phyloP scores from a whole-genome alignment of 2,329 filamentous ascomycete genomes.

The Xylariaceae sp. region DNA sequence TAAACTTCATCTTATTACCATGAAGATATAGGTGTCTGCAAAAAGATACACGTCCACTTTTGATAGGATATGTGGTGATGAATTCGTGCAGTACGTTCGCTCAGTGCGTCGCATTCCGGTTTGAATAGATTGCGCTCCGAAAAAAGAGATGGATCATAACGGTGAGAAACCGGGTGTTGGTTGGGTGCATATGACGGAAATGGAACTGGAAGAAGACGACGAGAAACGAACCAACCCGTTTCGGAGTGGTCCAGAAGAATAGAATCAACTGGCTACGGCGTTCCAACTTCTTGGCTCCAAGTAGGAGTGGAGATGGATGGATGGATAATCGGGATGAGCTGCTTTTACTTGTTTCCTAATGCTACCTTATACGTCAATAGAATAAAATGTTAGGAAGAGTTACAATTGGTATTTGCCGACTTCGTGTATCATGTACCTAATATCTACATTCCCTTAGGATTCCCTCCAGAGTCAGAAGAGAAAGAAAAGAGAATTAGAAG shows the following conservation, averaged over 20 bases:
- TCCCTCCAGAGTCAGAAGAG: neutral
- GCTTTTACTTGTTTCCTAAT: neutral
- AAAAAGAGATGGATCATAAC: conserved; percentile 11
- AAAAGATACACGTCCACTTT: no score
- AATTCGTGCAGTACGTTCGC: conserved; percentile 10
- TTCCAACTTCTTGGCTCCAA: no score
- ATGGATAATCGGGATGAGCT: no score
- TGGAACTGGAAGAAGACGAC: conserved; percentile 8
- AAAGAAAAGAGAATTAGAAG: neutral
- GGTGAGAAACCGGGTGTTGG: conserved; percentile 17
- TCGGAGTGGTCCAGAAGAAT: conserved; percentile 15
- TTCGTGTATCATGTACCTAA: no score
- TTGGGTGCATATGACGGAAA: conserved; percentile 11
- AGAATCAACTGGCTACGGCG: conserved; percentile 2
- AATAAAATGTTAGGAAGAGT: no score
- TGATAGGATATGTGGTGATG: no score
- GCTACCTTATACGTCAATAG: conserved; percentile 9
- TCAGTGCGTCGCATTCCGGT: conserved; percentile 23
- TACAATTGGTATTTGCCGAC: no score
- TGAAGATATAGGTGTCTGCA: no score
- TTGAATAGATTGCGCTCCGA: conserved; percentile 10
- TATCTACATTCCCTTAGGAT: no score
- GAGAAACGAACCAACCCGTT: conserved; percentile 18
- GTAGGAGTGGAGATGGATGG: neutral
- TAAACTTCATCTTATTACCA: no score